Conservation (phyloP, 2,329 filamentous ascomycete genomes). For the Magnaporthiopsis incrustans region DNA sequence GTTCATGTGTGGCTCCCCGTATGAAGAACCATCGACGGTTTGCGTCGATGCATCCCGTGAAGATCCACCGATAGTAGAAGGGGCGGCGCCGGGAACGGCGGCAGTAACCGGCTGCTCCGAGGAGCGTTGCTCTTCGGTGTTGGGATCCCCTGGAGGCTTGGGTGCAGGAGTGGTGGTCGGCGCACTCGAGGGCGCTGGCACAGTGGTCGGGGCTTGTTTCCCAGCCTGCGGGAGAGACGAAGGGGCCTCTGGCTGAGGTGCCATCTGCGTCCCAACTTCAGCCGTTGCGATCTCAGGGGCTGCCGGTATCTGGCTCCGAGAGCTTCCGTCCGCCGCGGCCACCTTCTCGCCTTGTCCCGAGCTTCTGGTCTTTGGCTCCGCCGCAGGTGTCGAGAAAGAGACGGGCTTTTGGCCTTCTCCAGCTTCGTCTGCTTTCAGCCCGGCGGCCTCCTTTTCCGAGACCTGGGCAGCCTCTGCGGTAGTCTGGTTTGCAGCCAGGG, state of each 20-base stretch:
- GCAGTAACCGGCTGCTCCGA: neutral
- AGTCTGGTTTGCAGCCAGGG: no score
- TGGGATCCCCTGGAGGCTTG: conserved; percentile 2
- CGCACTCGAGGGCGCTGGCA: no score
- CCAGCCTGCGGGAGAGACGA: neutral
- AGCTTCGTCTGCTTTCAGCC: neutral
- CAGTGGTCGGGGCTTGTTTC: neutral
- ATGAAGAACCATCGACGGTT: neutral
- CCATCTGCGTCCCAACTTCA: no score
- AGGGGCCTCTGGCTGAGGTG: neutral
- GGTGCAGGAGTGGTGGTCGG: neutral
- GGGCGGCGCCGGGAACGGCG: no score
- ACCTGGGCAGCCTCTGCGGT: neutral
- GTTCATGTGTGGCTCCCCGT: neutral
- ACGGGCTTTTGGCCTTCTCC: neutral
- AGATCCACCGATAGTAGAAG: no score
- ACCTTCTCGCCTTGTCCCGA: no score
- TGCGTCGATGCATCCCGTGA: neutral
- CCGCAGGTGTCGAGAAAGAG: no score
- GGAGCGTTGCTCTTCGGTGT: neutral
- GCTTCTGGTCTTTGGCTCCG: no score
- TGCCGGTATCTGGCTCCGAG: no score
- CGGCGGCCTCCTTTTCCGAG: neutral
- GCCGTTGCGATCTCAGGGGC: no score
- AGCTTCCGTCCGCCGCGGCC: no score